Base-by-base conservation (phyloP, 2,329 filamentous ascomycete genomes). In the Fonsecaea monophora region DNA sequence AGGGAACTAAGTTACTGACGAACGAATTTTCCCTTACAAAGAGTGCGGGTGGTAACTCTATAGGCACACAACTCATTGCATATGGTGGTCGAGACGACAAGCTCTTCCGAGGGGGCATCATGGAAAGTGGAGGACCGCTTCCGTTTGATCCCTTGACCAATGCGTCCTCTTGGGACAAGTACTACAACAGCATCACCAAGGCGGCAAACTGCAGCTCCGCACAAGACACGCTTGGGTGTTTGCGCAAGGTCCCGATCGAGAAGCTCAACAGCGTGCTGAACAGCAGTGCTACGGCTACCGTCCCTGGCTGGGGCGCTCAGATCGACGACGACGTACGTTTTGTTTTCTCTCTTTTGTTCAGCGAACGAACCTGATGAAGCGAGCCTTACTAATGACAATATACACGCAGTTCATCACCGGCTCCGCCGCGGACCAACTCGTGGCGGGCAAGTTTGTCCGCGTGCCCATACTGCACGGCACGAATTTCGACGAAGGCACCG, bases 401-500 rank as follows among this genome's bases (percentile, higher is more conserved):
- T 25, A 25, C 25, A 25, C 21, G 7, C 21, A 50, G 48, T 50
- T 60, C 32, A 35, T 89, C 18, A 38, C 38, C 25, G 58, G 62
- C 56, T 84, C 82, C 68, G 83, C 82, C 1, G 85, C 84, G 9
- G 75, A 82, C 7, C 85, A 89, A 70, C 78, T 91, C 5, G 77
- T 79, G 1, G 75, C 82, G 4, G 88, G 87, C 55, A 82, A 83
- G 18, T 90, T 90, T 69, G 84, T 90, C 64, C 82, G 86, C 60
- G 86, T 91, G 0, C 87, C 88, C 1, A 83, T 90, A 48, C 80
- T 92, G 6, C 79, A 83, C 38, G 89, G 90, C 6, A 84, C 83
- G 40, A 91, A 90, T 75, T 84, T 84, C 0, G 89, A 91, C 71
- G 89, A 92, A 74, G 89, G 87, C 2, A 84, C 84, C 0, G 78